Conservation (phyloP, 306 rosid species). For the Rosa multiflora region DNA sequence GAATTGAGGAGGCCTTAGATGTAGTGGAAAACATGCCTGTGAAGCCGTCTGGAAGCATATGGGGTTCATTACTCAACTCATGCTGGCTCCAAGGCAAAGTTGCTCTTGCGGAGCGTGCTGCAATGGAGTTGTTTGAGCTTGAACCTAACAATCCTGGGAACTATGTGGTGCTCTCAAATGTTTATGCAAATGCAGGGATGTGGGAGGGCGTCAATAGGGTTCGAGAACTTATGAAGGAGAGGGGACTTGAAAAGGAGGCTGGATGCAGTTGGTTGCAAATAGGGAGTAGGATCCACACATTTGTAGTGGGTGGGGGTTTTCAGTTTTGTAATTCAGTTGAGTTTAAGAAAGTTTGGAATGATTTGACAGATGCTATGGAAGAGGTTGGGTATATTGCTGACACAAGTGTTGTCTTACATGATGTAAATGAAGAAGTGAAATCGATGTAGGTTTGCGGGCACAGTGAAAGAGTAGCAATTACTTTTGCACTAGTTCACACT, state of each 20-base stretch:
- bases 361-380: constrained; percentile 37
- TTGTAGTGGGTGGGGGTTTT: constrained; percentile 53
- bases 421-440: constrained; percentile 31
- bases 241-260: constrained; percentile 46
- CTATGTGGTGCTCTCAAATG: constrained; percentile 59
- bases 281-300: constrained; percentile 41
- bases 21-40: constrained; percentile 49
- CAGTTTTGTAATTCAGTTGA: constrained; percentile 45
- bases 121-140: constrained; percentile 36
- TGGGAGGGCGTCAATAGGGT: constrained; percentile 52
- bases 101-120: constrained; percentile 40
- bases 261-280: constrained; percentile 63
- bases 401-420: constrained; percentile 54
- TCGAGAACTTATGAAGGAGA: constrained; percentile 49
- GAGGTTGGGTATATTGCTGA: constrained; percentile 42
- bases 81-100: constrained; percentile 47
- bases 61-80: constrained; percentile 61
- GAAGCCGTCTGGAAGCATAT: constrained; percentile 54
- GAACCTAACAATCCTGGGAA: constrained; percentile 59
- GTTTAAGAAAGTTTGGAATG: constrained; percentile 41
- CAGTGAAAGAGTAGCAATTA: constrained; percentile 52
- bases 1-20: constrained; percentile 38
- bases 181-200: constrained; percentile 55
- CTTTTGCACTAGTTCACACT: constrained; percentile 44
- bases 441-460: constrained; percentile 52